A percentile compares a stretch with the other conserved stretches of the same genome.
Conservation (phyloP, 2,329 filamentous ascomycete species). For the Fusarium robinianum region DNA sequence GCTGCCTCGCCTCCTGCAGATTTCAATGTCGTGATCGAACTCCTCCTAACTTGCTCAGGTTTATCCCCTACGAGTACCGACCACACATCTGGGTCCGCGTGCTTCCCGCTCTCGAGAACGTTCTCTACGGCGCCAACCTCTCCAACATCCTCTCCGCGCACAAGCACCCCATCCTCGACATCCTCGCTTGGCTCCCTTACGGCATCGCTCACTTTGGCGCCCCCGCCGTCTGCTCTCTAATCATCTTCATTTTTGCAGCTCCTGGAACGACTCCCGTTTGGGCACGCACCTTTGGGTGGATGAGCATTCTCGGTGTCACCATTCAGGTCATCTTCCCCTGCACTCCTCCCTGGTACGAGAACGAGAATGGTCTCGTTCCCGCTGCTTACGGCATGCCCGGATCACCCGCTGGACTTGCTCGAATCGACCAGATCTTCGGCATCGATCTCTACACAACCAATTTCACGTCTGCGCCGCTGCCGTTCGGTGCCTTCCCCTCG, state of each 20-base stretch:
- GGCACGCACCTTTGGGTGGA: conserved; percentile 86
- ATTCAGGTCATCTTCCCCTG: conserved; percentile 92
- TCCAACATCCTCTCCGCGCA: conserved; percentile 95
- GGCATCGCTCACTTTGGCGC: conserved; percentile 88
- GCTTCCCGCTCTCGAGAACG: conserved; percentile 91
- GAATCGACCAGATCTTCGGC: conserved; percentile 87
- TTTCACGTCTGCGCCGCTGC: conserved; percentile 87
- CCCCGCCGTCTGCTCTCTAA: conserved; percentile 74
- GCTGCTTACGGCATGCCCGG: conserved; percentile 91
- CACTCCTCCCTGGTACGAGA: conserved; percentile 97
- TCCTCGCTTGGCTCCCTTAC: conserved; percentile 92
- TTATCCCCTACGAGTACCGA: conserved; percentile 85
- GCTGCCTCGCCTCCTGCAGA: conserved; percentile 38
- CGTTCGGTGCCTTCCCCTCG: conserved; percentile 94
- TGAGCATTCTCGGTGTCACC: conserved; percentile 84
- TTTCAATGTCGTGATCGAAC: neutral
- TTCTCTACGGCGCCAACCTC: conserved; percentile 92
- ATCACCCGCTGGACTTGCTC: conserved; percentile 84
- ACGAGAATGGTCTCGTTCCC: conserved; percentile 84
- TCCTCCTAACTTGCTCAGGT: conserved; percentile 57
- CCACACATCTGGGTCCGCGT: conserved; percentile 96
- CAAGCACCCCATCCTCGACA: conserved; percentile 79
- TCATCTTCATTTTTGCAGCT: conserved; percentile 87
- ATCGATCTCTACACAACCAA: conserved; percentile 91
- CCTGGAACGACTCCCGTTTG: conserved; percentile 85